Evolutionary conservation across 2,329 filamentous ascomycete species (phyloP), one percentile per base, ranked within the genome.

Genomic region (Triangularia setosa): DNA sequence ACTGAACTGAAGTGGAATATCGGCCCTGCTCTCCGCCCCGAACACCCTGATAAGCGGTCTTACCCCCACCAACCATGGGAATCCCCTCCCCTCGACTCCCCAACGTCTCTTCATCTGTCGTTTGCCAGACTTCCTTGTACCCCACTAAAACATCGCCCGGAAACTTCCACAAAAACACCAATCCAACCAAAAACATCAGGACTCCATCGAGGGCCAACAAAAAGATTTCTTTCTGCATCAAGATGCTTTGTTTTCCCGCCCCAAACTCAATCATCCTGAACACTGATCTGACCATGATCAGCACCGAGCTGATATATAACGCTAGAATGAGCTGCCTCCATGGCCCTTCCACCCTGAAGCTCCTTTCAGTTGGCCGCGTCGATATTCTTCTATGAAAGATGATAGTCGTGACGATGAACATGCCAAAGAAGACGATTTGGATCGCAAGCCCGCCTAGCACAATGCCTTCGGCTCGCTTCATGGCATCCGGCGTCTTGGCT

Each of bases 191-290:
- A 0, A 72, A 61, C 74, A 76, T 75, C 9, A 75, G 67, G 3
- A 62, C 59, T 16, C 68, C 68, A 48, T 76, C 74, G 5, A 76
- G 67, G 0, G 71, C 72, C 60, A 83, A 81, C 9, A 84, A 63
- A 48, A 75, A 81, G 44, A 74, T 76, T 71, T 85, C 83, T n/a
- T 77, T 75, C 12, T 70, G 67, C 48, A 83, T 72, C 30, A 85
- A 67, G 23, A 76, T 77, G 0, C 81, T 79, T 9, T 76, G 70
- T 28, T 75, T 72, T 1, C 81, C 81, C 70, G 79, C 73, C 1
- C 72, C 68, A 64, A 80, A 86, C 73, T 84, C 83, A 33, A 80
- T 70, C 21, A 84, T 75, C 18, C 83, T 76, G 61, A 83, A 80
- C 1, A 83, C 63, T 16, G 75, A 80, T 11, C 83, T 77, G 3